phyloP scores from a whole-genome alignment of 2,329 filamentous ascomycete genomes.

The Cercospora citrullina region DNA sequence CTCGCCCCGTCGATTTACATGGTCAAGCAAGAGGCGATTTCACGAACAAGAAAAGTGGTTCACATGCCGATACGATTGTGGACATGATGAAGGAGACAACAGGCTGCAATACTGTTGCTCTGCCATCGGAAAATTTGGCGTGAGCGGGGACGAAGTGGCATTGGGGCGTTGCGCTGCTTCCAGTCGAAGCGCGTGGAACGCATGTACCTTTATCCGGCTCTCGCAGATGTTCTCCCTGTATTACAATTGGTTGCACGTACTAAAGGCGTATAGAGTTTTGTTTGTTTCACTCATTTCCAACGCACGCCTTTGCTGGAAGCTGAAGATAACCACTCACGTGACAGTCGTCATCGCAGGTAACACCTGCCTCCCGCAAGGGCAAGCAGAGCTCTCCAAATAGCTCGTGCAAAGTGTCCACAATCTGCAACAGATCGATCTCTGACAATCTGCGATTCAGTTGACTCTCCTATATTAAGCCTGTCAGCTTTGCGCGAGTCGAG shows the following conservation, averaged over 20 bases:
- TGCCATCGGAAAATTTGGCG: slow-evolving; percentile 26
- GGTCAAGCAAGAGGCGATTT: slow-evolving; percentile 21
- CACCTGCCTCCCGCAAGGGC: slow-evolving; percentile 1
- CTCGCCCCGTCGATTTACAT: slow-evolving; percentile 25
- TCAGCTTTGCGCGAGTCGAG: not conserved
- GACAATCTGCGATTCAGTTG: not conserved
- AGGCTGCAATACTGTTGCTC: slow-evolving; percentile 24
- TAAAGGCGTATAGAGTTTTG: slow-evolving; percentile 35
- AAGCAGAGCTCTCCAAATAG: not conserved
- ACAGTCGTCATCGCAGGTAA: not conserved
- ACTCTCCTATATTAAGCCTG: not conserved
- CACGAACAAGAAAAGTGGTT: slow-evolving; percentile 24
- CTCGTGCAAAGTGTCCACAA: slow-evolving; percentile 8
- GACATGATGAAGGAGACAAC: slow-evolving; percentile 25
- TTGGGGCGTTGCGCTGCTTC: slow-evolving; percentile 25
- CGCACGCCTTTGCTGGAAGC: not conserved
- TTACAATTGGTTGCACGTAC: slow-evolving; percentile 37
- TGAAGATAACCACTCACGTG: not conserved
- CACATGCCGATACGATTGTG: slow-evolving; percentile 39
- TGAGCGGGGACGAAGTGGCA: slow-evolving; percentile 25
- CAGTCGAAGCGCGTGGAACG: slow-evolving; percentile 27
- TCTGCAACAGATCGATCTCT: slow-evolving; percentile 11
- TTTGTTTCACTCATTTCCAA: slow-evolving; percentile 15
- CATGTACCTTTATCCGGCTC: slow-evolving; percentile 37
- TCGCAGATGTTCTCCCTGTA: slow-evolving; percentile 37